Evolutionary conservation across 225 moss, liverwort and hornwort species (phyloP).

Genomic region (Pleurozium schreberi): DNA sequence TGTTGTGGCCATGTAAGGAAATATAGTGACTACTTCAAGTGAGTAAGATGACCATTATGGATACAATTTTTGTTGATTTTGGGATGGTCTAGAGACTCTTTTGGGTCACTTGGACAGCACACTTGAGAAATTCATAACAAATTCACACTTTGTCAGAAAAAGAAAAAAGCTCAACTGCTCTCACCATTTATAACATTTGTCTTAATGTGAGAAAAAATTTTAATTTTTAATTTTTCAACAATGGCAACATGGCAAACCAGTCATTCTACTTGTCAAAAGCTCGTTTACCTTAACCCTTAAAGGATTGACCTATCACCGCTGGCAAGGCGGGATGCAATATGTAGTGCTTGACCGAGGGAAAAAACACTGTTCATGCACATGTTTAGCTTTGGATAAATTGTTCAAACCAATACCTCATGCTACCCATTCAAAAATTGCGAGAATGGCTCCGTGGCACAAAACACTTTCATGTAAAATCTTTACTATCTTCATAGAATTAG

Average conservation of each 20-base stretch:
- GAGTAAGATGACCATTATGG: background rate
- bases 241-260: background rate
- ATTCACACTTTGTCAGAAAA: background rate
- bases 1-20: background rate
- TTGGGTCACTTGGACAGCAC: rapidly evolving
- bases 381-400: no score
- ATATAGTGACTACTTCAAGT: background rate
- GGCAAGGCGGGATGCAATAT: no score
- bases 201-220: no score
- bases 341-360: no score
- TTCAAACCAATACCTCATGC: no score
- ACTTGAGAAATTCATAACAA: background rate
- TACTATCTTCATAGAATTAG: no score
- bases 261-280: background rate
- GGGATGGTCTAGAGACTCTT: background rate
- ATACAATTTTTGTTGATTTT: background rate
- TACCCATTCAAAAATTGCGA: no score
- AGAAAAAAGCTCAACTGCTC: background rate
- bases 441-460: no score
- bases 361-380: no score
- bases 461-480: no score
- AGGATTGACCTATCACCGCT: no score
- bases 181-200: background rate
- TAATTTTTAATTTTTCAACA: background rate
- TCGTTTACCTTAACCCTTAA: background rate